Evolutionary conservation across 768 basidiomycete species (phyloP), one percentile per base, ranked within the genome.

Genomic region (Suillus alpinus): DNA sequence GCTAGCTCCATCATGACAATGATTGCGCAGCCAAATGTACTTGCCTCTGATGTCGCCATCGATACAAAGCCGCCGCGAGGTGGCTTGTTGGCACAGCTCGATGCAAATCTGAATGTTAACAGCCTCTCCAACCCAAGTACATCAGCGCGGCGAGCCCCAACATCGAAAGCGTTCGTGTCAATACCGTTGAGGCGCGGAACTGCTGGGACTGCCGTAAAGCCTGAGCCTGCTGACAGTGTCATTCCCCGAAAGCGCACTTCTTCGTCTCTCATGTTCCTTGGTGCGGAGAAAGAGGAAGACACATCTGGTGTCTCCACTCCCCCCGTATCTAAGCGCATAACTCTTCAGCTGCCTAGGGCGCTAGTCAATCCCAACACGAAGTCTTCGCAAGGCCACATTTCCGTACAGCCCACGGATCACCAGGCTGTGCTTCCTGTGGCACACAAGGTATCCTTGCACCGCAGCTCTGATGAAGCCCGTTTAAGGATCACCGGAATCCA

Each of bases 231-330:
- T 2, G 74, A 76, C 31, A n/a, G 69, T 31, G 63, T 66, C 26
- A 58, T 78, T 47, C 73, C 77, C 26, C 72, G 66, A 41, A 82
- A 81, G 67, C 80, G 79, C 47, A 63, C 62, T 29, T 75, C 72
- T 2, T 74, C 75, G 52, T 58, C 62, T 16, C 70, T 70, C 13
- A 68, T 75, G 44, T 64, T 47, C 52, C 34, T 58, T 31, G 59
- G 51, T 14, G 44, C 57, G 36, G 61, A 61, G 29, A 46, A 57
- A 8, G 59, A 58, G 20, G 52, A 29, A 32, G n/a, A 44, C n/a
- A 51, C 59, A 39, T 44, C 43, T 40, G 23, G 5, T 20, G 51
- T 39, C 18, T 32, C 13, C 37, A 44, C 58, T 18, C 53, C 56
- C 36, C 44, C 44, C 12, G 14, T 49, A 37, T 34, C 63, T 23